Evolutionary conservation across 1,284 basidiomycete genomes (phyloP), one percentile per base, ranked within the genome.

Genomic region (Inonotus obliquus): DNA sequence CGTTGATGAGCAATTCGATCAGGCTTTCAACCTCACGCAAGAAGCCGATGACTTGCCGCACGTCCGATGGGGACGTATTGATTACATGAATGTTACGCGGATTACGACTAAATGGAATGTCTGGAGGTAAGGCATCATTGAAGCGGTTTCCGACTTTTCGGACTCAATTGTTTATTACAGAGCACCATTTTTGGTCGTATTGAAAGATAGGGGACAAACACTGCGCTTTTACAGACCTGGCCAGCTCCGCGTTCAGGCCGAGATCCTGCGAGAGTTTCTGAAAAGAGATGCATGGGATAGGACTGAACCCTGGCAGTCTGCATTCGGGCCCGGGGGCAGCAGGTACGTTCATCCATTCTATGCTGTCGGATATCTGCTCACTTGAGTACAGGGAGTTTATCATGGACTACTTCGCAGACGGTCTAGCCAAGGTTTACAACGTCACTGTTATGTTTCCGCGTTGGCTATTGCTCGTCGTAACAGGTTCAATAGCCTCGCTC

Each of bases 31-130:
- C 70, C 74, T 79, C 61, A 82, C 85, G 2, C 62, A 82, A 45
- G 71, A 82, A 19, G 80, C 78, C n/a, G 79, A 77, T 9, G 89
- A 89, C 70, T 74, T 91, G 27, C 83, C 83, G 0, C 71, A 90
- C 69, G 81, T 92, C 54, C 83, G 81, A 58, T 92, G 87, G 81
- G 90, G 82, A 54, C 84, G 91, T 62, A 85, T 92, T 61, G 89
- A 92, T 75, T 92, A 92, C 71, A 74, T 91, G 65, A 85, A 88
- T 64, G 91, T 92, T 64, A 92, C 91, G 2, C 74, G 77, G 58
- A 72, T 92, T 65, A 92, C 90, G 48, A 91, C 89, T 4, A 89
- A 88, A 69, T 92, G 90, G 90, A 78, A 70, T 45, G 73, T 92
- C 56, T 92, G 91, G 91, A 81, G 82, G 91, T 91, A 70, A 52